Evolutionary conservation across 306 rosid genomes (phyloP), one percentile per base, ranked within the genome.

Genomic region (Sicyos baderoa): DNA sequence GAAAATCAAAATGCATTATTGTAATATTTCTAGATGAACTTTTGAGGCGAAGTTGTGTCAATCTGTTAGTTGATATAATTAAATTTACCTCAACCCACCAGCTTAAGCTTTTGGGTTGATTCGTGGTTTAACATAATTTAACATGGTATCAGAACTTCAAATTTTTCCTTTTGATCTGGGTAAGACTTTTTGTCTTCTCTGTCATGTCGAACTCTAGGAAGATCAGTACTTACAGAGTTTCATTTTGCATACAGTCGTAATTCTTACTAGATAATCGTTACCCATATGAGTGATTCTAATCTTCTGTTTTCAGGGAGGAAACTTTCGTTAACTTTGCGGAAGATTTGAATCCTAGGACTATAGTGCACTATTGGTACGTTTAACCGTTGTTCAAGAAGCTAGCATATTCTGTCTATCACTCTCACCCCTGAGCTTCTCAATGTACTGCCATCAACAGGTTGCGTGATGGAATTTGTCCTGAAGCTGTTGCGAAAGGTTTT

Each of bases 321-420:
- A 88, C 99, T 79, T 93, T 93, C 83, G 76, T 89, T 79, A 19
- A 82, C 68, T 93, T 93, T 78, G 84, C 87, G 15, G 15, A 75
- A 60, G 87, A 82, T 77, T 96, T 93, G 76, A 81, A 86, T 81
- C 96, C 96, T 6, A 54, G 65, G 87, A 93, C 99, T 23, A 59
- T 93, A 44, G 99, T 93, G 70, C 97, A 90, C 74, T 86, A 93
- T 80, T 93, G 99, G 97, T 93, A 75, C 72, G 82, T 74, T 86
- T 78, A 65, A 44, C 70, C n/a, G 27, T 40, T 29, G 52, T 37
- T 63, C 12, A 63, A 65, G 53, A 65, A 37, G 15, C 53, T 65
- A 54, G 37, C 54, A 19, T 45, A 21, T 44, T 7, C 54, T 64
- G 16, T 44, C 37, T 44, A 10, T 9, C 13, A 57, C 75, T 70